These are phyloP conservation scores for Euphorbia tirucalli DNA, from an alignment of 345 rosid genomes.

Conservation along the genomic window DNA sequence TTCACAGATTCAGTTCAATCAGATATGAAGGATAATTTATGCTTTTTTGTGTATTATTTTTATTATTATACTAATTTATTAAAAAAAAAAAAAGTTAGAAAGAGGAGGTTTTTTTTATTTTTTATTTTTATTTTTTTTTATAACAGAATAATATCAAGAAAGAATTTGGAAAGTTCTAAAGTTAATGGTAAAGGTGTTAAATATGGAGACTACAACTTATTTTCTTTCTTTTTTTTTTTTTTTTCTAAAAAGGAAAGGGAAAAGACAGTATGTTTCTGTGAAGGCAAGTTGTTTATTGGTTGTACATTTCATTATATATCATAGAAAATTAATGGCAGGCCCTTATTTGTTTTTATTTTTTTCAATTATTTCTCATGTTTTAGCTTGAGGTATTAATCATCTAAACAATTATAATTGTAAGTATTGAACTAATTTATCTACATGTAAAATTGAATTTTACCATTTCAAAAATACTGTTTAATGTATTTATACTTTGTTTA, in stretches of 20 bases:
- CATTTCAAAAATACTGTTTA: too few species aligned
- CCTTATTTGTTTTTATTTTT: neutral
- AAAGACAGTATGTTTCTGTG: conserved; percentile 1
- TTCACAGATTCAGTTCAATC: conserved; percentile 12
- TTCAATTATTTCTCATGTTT: too few species aligned
- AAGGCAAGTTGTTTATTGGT: conserved; percentile 21
- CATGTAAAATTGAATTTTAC: too few species aligned
- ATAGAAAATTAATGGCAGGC: neutral
- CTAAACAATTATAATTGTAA: too few species aligned
- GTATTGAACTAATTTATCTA: too few species aligned
- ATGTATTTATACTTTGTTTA: too few species aligned
- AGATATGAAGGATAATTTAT: neutral
- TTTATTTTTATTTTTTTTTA: neutral
- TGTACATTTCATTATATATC: neutral
- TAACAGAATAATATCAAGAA: conserved; percentile 11
- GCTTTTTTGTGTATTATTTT: neutral
- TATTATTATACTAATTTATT: neutral
- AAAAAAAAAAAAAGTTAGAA: neutral
- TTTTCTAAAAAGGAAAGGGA: neutral
- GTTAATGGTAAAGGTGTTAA: neutral
- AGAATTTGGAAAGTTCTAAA: conserved; percentile 7
- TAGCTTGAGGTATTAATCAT: too few species aligned
- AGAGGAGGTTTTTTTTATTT: neutral
- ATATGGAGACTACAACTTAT: neutral
- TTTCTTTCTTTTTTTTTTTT: neutral